Evolutionary conservation across 2,329 filamentous ascomycete genomes (phyloP).

Genomic region (Fusarium sp.): DNA sequence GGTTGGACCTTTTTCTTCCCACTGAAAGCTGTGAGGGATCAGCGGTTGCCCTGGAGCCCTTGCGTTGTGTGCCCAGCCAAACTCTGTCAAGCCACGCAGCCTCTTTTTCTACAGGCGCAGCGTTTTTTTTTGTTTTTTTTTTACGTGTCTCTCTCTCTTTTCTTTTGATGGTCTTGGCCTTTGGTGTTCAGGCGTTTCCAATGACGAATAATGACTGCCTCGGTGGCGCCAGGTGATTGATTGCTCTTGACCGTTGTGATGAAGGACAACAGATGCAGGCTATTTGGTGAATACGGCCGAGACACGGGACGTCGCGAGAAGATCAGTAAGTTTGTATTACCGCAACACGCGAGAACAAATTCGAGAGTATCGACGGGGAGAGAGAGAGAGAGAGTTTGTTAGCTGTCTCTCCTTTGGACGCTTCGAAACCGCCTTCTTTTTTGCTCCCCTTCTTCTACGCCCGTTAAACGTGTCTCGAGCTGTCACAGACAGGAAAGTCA

Average conservation of each 20-base stretch:
- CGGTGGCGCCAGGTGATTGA: constrained; percentile 3
- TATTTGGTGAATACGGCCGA: background rate
- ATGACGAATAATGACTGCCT: constrained; percentile 4
- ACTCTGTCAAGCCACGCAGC: background rate
- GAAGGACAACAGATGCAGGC: background rate
- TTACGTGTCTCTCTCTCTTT: no score
- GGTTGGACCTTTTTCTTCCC: background rate
- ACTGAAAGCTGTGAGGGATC: background rate
- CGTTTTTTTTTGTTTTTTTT: background rate
- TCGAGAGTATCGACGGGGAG: background rate
- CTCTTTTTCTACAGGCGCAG: background rate
- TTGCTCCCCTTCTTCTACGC: background rate
- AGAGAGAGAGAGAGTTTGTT: background rate
- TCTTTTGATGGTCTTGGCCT: background rate
- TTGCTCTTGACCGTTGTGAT: background rate
- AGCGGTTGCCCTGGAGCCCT: constrained; percentile 19
- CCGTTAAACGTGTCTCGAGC: background rate
- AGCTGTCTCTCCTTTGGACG: background rate
- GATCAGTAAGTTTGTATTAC: background rate
- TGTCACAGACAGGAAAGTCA: background rate
- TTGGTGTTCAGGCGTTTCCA: background rate
- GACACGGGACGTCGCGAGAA: background rate
- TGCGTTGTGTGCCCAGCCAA: constrained; percentile 8
- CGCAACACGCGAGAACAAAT: background rate
- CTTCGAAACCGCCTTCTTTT: background rate